These are phyloP conservation scores for Tuber indicum DNA, from an alignment of 495 filamentous ascomycete species.

Conservation along the genomic window DNA sequence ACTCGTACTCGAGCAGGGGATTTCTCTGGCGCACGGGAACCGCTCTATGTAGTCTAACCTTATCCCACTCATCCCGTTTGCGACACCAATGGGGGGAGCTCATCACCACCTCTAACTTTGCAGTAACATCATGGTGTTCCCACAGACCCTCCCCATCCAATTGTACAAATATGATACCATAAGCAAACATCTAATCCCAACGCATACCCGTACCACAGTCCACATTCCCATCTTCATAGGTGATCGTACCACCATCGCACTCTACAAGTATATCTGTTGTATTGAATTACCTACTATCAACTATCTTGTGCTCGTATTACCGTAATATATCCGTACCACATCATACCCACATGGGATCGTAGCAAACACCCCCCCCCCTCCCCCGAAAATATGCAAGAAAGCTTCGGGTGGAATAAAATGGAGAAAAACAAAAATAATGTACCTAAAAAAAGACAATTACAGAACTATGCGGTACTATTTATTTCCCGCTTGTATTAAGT, in stretches of 20 bases:
- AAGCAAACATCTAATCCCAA: too few relatives aligned
- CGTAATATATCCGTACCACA: not conserved
- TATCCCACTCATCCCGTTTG: not conserved
- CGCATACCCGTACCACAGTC: too few relatives aligned
- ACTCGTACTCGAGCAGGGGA: not conserved
- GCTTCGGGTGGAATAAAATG: not conserved
- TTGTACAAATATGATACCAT: too few relatives aligned
- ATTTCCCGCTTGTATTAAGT: not conserved
- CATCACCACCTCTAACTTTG: not conserved
- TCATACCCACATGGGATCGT: not conserved
- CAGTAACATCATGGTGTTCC: not conserved
- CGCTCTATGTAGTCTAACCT: not conserved
- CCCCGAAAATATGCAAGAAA: not conserved
- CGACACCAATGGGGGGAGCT: not conserved
- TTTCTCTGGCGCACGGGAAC: not conserved
- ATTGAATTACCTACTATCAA: not conserved
- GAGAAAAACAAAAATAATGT: not conserved
- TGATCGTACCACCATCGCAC: too few relatives aligned
- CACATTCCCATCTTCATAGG: too few relatives aligned
- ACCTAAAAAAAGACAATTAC: not conserved
- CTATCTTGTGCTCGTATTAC: not conserved
- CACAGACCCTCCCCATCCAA: too few relatives aligned
- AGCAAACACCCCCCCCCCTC: not conserved
- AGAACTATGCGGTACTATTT: not conserved
- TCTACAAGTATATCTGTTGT: too few relatives aligned